Conservation (phyloP, 805 yeast genomes). For the Nakazawaea wyomingensis region DNA sequence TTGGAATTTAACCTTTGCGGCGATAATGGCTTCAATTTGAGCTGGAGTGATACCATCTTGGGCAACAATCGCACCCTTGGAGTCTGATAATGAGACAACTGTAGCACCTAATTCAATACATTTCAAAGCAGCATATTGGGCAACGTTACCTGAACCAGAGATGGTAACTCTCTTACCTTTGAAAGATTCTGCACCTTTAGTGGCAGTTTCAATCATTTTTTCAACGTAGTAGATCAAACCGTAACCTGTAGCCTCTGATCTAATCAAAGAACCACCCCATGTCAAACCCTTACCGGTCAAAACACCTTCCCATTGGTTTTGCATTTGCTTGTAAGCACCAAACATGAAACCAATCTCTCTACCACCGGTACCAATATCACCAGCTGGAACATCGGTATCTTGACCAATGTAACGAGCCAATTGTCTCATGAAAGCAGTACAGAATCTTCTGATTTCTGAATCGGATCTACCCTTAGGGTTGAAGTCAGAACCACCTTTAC, state of each 20-base stretch:
- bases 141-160: constrained; percentile 98
- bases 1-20: constrained; percentile 75
- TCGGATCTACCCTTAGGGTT: constrained; percentile 95
- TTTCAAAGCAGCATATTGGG: constrained; percentile 97
- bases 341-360: constrained; percentile 91
- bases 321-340: constrained; percentile 92
- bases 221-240: constrained; percentile 96
- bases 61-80: constrained; percentile 82
- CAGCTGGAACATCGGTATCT: constrained; percentile 98
- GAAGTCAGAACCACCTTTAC: constrained; percentile 98
- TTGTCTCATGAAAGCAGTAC: constrained; percentile 93
- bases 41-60: constrained; percentile 78
- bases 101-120: constrained; percentile 95
- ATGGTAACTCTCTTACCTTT: constrained; percentile 92
- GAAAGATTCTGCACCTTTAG: constrained; percentile 84
- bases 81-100: constrained; percentile 91
- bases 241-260: constrained; percentile 99
- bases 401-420: constrained; percentile 94
- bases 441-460: constrained; percentile 93
- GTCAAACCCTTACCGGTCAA: constrained; percentile 95
- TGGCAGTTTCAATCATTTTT: constrained; percentile 93
- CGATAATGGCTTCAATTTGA: constrained; percentile 70
- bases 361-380: constrained; percentile 98
- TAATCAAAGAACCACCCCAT: constrained; percentile 99
- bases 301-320: constrained; percentile 94